These are phyloP conservation scores for Bromus sterilis DNA, from an alignment of 176 grass and related monocot genomes.

Conservation along the genomic window DNA sequence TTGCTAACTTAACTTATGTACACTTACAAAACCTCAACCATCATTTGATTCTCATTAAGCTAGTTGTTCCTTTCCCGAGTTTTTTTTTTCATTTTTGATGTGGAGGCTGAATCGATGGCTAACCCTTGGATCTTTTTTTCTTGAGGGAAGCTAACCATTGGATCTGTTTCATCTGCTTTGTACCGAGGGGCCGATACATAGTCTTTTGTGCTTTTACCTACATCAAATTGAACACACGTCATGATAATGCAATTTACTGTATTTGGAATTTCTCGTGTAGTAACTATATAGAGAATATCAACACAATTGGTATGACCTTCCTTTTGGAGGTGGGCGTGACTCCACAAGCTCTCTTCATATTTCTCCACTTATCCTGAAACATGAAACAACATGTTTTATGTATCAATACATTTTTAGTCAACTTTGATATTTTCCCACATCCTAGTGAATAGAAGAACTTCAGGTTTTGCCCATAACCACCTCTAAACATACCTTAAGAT, in stretches of 20 bases:
- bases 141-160: neutral
- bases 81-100: neutral
- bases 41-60: neutral
- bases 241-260: neutral
- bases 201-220: neutral
- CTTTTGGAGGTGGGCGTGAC: neutral
- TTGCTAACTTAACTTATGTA: neutral
- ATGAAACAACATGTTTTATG: neutral
- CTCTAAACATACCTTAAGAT: conserved; percentile 12
- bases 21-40: neutral
- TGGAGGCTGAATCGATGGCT: neutral
- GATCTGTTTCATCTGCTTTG: neutral
- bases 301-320: neutral
- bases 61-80: neutral
- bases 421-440: neutral
- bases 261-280: neutral
- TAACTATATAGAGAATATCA: neutral
- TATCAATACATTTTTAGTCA: neutral
- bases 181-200: neutral
- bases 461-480: neutral
- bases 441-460: neutral
- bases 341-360: neutral
- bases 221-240: neutral
- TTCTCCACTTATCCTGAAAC: conserved; percentile 1
- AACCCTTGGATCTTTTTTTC: neutral